Evolutionary conservation across 495 filamentous ascomycete genomes (phyloP).

Genomic region (Achaetomiella virescens): DNA sequence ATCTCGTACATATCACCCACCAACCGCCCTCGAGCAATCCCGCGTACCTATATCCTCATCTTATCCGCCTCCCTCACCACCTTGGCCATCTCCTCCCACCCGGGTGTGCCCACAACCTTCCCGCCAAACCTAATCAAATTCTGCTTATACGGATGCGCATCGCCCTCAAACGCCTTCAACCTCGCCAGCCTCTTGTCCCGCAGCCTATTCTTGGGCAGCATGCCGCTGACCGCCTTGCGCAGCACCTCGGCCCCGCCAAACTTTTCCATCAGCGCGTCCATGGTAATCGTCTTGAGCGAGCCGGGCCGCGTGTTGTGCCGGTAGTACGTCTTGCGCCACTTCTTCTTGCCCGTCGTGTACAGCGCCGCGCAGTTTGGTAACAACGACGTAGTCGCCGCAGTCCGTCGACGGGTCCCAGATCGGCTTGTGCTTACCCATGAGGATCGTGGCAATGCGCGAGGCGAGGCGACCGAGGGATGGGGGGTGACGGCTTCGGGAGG

Average conservation of each 20-base stretch:
- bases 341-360: conserved; percentile 85
- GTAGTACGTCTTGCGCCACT: conserved; percentile 90
- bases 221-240: conserved; percentile 85
- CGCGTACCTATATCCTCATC: conserved; percentile 31
- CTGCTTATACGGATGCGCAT: conserved; percentile 81
- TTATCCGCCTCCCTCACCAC: conserved; percentile 36
- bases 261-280: conserved; percentile 92
- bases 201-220: conserved; percentile 95
- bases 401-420: conserved; percentile 94
- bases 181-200: conserved; percentile 78
- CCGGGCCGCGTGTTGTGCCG: conserved; percentile 86
- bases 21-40: neutral
- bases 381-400: conserved; percentile 98
- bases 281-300: conserved; percentile 76
- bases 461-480: conserved; percentile 82
- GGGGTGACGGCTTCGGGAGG: conserved; percentile 51
- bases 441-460: conserved; percentile 77
- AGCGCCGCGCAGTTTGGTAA: conserved; percentile 80
- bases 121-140: conserved; percentile 74
- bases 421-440: conserved; percentile 99
- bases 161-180: conserved; percentile 91
- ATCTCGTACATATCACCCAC: conserved; percentile 1
- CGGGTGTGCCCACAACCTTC: conserved; percentile 42
- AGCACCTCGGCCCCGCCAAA: conserved; percentile 91
- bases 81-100: conserved; percentile 39